Evolutionary conservation across 1,139 yeast species (phyloP), one percentile per base, ranked within the genome.

Genomic region (Petasospora rhodanensis): DNA sequence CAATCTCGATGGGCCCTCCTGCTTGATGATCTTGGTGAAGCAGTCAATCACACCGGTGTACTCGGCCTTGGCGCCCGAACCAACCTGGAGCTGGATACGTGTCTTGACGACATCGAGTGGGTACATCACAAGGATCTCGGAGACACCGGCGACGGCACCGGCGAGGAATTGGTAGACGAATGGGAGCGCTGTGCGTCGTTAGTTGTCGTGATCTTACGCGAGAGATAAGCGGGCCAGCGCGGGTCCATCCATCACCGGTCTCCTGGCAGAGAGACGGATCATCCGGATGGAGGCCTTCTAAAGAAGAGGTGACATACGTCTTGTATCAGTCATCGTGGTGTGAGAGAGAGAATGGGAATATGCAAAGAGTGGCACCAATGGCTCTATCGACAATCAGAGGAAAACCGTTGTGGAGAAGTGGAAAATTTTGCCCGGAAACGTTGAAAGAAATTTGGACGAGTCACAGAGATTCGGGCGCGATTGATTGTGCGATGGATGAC

Each of bases 61-160:
- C 38, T 79, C 85, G 11, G 64, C 56, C 13, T 59, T 60, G 11
- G 54, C 50, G 19, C 46, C 49, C 5, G 58, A 49, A 23, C 78
- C 77, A 24, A 79, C 83, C 56, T 79, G 86, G 56, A 93, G 72
- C 64, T 91, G 99, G 64, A 91, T 91, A 64, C 98, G 78, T 26
- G 98, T 93, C 71, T 91, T 93, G 56, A 93, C 96, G 44, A 91
- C 96, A 61, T 93, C 98, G 55, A 91, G 70, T 30, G 99, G 99
- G 60, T 91, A 91, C 98, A 91, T 91, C 47, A 87, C 91, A 56
- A 91, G 71, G 60, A 93, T 86, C 70, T 91, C 99, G 18, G 96
- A 86, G 43, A 91, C 87, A 46, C 99, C 98, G 44, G 99, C 99
- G 54, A 89, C 73, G 51, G 98, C 98, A 39, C 98, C 99, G 15